Evolutionary conservation across 176 grass and related monocot species (phyloP).

Genomic region (Zea mays): Zm-B73-REFERENCE-NAM-5.0 NC_050101.1:129191001-129191500

Average conservation of each 20-base stretch:
- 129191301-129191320: constrained; percentile 94
- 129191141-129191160: constrained; percentile 15
- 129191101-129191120: constrained; percentile 99
- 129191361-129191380: constrained; percentile 10
- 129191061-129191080: constrained; percentile 98
- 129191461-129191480: constrained; percentile 39
- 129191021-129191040: constrained; percentile 53
- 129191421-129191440: constrained; percentile 95
- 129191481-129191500: constrained; percentile 22
- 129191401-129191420: constrained; percentile 93
- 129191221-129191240: constrained; percentile 97
- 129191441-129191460: constrained; percentile 85
- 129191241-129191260: constrained; percentile 93
- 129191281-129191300: constrained; percentile 80
- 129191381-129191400: constrained; percentile 34
- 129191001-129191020: constrained; percentile 29
- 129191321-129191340: constrained; percentile 74
- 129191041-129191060: constrained; percentile 91
- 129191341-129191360: not conserved
- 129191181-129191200: constrained; percentile 1
- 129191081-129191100: constrained; percentile 99
- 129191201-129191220: constrained; percentile 33
- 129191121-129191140: constrained; percentile 98
- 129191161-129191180: not conserved
- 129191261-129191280: constrained; percentile 98